A percentile compares a stretch with the other conserved stretches of the same genome.
These are phyloP conservation scores for Fagus sylvatica DNA, from an alignment of 306 rosid genomes.

Conservation along the genomic window DNA sequence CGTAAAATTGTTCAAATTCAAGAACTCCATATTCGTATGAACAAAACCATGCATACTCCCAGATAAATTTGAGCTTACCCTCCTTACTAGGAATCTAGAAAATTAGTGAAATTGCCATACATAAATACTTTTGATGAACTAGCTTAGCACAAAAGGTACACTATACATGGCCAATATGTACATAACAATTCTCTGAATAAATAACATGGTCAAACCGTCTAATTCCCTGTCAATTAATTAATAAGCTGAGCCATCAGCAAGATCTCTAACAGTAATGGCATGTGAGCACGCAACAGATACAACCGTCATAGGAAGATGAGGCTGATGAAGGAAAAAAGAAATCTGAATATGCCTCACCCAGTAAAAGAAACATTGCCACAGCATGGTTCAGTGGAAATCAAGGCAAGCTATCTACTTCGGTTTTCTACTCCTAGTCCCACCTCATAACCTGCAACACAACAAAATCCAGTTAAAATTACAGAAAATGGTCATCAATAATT, in stretches of 20 bases:
- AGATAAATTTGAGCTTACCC: too few relatives aligned
- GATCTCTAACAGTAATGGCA: slow-evolving; percentile 1
- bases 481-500: background rate
- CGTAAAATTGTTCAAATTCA: too few relatives aligned
- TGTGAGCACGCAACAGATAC: background rate
- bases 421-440: slow-evolving; percentile 10
- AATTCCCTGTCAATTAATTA: background rate
- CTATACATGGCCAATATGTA: slow-evolving; percentile 38
- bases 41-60: too few relatives aligned
- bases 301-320: background rate
- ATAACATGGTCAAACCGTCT: background rate
- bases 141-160: slow-evolving; percentile 3
- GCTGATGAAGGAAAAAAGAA: background rate
- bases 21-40: too few relatives aligned
- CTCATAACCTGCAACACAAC: slow-evolving; percentile 35
- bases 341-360: slow-evolving; percentile 20
- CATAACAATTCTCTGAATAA: slow-evolving; percentile 29
- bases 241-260: background rate
- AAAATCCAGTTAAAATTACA: slow-evolving; percentile 2
- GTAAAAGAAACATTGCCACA: slow-evolving; percentile 2
- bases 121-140: background rate
- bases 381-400: background rate
- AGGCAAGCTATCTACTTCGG: background rate
- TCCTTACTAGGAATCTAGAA: background rate
- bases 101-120: background rate